Percentiles rank a stretch among this genome's conserved stretches.
Evolutionary conservation across 352 stramenopile genomes (phyloP).

Genomic region (Ochromonadaceae sp.): DNA sequence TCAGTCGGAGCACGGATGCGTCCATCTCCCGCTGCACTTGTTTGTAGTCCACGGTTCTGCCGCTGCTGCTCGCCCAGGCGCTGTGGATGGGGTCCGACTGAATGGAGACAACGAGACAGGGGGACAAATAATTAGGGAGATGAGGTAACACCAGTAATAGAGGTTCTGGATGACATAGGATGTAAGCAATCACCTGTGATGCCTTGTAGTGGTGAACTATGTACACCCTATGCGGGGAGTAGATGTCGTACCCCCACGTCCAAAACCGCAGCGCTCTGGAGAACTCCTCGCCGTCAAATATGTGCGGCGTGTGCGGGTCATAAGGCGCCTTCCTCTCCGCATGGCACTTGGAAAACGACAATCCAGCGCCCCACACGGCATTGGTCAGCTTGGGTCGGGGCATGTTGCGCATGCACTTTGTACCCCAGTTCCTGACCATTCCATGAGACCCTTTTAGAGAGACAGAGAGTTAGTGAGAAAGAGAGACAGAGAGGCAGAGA

Average conservation of each 20-base stretch:
- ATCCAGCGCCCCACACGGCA: constrained; percentile 55
- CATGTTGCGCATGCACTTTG: no score
- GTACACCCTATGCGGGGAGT: constrained; percentile 44
- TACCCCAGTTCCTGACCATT: no score
- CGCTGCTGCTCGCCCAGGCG: no score
- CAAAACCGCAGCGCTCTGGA: constrained; percentile 44
- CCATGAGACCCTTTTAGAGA: constrained; percentile 29
- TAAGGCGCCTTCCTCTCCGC: constrained; percentile 55
- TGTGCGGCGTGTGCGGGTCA: constrained; percentile 48
- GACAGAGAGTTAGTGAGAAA: constrained; percentile 16
- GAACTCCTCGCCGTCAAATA: constrained; percentile 71
- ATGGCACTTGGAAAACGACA: constrained; percentile 60
- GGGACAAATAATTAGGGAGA: no score
- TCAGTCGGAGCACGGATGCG: no score
- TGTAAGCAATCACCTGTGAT: no score
- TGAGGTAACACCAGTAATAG: no score
- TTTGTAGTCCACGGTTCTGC: no score
- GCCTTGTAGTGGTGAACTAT: constrained; percentile 60
- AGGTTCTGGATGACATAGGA: no score
- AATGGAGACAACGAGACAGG: no score
- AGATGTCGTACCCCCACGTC: constrained; percentile 68
- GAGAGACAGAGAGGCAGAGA: neutral
- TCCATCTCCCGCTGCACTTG: no score
- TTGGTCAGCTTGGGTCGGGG: constrained; percentile 59
- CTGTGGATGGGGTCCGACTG: no score